Conservation (phyloP, 176 grass and related monocot genomes). For the Cymbopogon citratus region DNA sequence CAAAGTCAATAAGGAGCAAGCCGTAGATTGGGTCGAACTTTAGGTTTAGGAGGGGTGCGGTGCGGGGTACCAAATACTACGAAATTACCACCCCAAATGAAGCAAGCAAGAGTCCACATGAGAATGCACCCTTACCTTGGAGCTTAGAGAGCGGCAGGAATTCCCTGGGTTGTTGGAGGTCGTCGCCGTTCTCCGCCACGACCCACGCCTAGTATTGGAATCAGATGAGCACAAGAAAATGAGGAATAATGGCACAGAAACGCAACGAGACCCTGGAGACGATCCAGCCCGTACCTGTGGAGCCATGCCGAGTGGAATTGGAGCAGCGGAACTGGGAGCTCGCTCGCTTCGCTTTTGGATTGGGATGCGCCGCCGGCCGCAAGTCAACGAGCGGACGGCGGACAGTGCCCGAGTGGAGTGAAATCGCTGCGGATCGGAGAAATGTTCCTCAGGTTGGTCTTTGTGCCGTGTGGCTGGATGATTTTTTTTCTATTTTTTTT, state of each 20-base stretch:
- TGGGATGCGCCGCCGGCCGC: background rate
- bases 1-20: too few relatives aligned
- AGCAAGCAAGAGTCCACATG: too few relatives aligned
- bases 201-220: conserved; percentile 50
- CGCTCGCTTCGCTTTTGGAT: background rate
- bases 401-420: too few relatives aligned
- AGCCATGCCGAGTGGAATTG: conserved; percentile 8
- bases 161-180: conserved; percentile 46
- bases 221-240: conserved; percentile 15
- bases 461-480: too few relatives aligned
- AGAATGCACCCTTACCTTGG: conserved; percentile 78
- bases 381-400: background rate
- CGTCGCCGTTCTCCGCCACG: conserved; percentile 56
- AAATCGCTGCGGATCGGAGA: too few relatives aligned
- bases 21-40: too few relatives aligned
- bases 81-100: too few relatives aligned
- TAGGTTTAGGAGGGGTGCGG: too few relatives aligned
- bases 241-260: too few relatives aligned
- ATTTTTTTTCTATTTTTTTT: too few relatives aligned
- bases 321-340: background rate
- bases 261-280: background rate
- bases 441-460: too few relatives aligned
- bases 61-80: too few relatives aligned
- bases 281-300: background rate
- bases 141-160: conserved; percentile 57